These are phyloP conservation scores for Suhomyces chickasaworum DNA, from an alignment of 1,139 yeast species.

Conservation along the genomic window DNA sequence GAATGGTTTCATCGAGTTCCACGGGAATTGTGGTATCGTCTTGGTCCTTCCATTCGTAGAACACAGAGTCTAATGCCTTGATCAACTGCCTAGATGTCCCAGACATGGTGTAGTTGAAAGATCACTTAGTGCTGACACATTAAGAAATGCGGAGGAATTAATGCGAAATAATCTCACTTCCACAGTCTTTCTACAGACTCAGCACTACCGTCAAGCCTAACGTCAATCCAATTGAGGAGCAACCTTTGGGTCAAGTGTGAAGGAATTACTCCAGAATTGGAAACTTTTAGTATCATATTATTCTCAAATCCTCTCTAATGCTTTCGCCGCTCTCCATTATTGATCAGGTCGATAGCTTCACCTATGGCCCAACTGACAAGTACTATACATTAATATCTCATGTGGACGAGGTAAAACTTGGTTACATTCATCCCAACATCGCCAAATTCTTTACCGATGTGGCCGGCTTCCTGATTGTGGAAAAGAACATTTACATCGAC, in stretches of 20 bases:
- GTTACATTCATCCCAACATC: constrained; percentile 52
- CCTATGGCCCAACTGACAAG: constrained; percentile 36
- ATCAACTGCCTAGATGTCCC: constrained; percentile 40
- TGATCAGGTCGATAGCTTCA: constrained; percentile 52
- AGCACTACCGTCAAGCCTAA: neutral
- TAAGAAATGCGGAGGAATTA: neutral
- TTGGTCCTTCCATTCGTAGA: constrained; percentile 31
- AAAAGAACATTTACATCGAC: constrained; percentile 39
- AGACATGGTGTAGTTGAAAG: constrained; percentile 20
- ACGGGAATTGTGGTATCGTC: constrained; percentile 9
- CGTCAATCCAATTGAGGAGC: neutral
- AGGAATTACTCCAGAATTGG: neutral
- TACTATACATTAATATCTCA: constrained; percentile 51
- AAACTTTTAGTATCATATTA: no score
- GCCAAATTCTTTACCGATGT: constrained; percentile 37
- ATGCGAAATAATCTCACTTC: no score
- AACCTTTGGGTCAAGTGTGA: no score
- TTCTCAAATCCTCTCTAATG: no score
- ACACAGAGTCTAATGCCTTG: constrained; percentile 33
- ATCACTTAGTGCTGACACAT: neutral
- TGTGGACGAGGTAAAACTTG: constrained; percentile 49
- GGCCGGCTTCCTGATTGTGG: constrained; percentile 34
- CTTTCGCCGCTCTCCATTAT: constrained; percentile 20
- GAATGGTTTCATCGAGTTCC: constrained; percentile 21
- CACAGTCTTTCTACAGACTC: neutral